Evolutionary conservation across 139 green algal species (phyloP).

Genomic region (Auxenochlorella pyrenoidosa): DNA sequence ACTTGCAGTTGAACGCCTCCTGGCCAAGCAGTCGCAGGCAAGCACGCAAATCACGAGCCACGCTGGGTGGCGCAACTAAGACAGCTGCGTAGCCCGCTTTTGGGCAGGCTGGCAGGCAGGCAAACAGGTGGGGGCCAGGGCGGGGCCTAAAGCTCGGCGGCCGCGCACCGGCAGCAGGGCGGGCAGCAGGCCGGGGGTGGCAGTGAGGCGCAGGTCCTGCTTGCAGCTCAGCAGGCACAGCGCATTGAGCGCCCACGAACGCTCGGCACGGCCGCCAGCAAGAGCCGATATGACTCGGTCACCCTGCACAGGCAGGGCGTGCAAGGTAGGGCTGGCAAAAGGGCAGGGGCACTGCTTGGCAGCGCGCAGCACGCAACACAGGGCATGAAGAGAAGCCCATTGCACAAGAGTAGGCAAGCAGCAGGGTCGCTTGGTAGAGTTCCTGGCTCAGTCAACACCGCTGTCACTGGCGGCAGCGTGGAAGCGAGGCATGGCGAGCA

Average conservation of each 20-base stretch:
- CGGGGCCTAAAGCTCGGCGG: neutral
- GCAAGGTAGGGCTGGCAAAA: neutral
- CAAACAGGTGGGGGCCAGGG: neutral
- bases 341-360: too few species aligned
- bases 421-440: neutral
- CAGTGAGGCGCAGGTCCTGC: neutral
- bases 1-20: too few species aligned
- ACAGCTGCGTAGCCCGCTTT: too few species aligned
- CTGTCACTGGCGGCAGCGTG: neutral
- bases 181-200: conserved; percentile 17
- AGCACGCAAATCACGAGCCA: too few species aligned
- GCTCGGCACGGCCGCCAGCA: neutral
- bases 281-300: conserved; percentile 5
- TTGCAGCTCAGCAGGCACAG: conserved; percentile 28
- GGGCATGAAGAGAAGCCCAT: too few species aligned
- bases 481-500: neutral
- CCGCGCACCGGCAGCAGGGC: conserved; percentile 22
- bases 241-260: conserved; percentile 27
- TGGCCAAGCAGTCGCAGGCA: too few species aligned
- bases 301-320: neutral
- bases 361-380: neutral
- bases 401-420: too few species aligned
- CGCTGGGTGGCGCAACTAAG: too few species aligned
- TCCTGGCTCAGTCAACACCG: neutral
- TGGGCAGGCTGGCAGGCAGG: too few species aligned